Base-by-base conservation (phyloP, 2,329 filamentous ascomycete species). In the Fusarium sp. region DNA sequence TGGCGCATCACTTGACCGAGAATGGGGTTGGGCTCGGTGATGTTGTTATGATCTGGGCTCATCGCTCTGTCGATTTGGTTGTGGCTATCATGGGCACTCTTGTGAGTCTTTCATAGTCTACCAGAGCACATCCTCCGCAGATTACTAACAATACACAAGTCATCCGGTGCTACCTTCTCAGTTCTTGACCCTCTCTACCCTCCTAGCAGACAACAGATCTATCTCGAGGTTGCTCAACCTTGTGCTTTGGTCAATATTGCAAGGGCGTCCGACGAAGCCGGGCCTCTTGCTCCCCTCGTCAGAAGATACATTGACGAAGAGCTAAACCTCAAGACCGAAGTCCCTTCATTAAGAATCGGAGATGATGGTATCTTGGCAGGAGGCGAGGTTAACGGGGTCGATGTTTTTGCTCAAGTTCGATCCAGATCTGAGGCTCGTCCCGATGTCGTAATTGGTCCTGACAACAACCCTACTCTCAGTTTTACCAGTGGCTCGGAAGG, bases 41-140 rank as follows among this genome's bases (percentile, higher is more conserved):
- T 77, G 94, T 97, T 4, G 94, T 97, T 75, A 97, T 97, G 93
- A 92, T 96, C 69, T 98, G 90, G 77, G 93, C 93, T 59, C 88
- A 97, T 80, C 89, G 94, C 58, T 63, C 69, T 49, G 94, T 97
- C 34, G 86, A 88, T 29, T 79, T 89, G 15, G 84, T 88, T 45
- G 77, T 83, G 48, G 93, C 91, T 38, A 90, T 94, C 57, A 97
- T 97, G 93, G 94, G 94, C 64, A 87, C 86, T 24, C 54, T 66
- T 34, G 68, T 69, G 47, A 34, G 65, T n/a, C 24, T 24, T 11
- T 22, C 13, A 32, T n/a, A 16, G 8, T 18, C 12, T 29, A 41
- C 16, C 30, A 25, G 15, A 8, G 6, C 48, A 52, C 24, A 20
- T 18, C 8, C 15, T 10, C 3, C 12, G 8, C 10, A 15, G 8